These are phyloP conservation scores for Metarhizium brunneum DNA, from an alignment of 2,329 filamentous ascomycete genomes.

Conservation along the genomic window DNA sequence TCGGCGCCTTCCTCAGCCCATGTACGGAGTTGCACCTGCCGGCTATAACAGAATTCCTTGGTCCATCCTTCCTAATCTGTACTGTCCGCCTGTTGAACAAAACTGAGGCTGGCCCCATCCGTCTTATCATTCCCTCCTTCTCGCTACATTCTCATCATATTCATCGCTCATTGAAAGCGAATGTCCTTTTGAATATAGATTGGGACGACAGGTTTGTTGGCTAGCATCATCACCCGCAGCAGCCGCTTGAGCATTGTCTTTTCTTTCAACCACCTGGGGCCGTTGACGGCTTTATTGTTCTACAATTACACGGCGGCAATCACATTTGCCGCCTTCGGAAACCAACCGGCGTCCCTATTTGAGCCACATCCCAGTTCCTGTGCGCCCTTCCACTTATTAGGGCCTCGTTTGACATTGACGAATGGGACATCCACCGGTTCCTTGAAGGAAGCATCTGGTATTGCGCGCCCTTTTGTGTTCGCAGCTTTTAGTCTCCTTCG, in stretches of 20 bases:
- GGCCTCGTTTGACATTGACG: constrained; percentile 3
- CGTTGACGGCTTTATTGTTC: background rate
- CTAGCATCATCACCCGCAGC: background rate
- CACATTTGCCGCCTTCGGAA: background rate
- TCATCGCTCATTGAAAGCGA: background rate
- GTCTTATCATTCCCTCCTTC: background rate
- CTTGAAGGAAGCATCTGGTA: constrained; percentile 4
- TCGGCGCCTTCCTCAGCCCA: background rate
- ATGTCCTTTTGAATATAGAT: background rate
- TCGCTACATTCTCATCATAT: background rate
- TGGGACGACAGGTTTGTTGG: background rate
- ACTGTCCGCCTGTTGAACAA: constrained; percentile 1
- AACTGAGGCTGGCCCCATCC: constrained; percentile 2
- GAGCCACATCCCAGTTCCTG: background rate
- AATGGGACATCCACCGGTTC: constrained; percentile 8
- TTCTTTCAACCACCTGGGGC: background rate
- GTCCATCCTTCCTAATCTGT: background rate
- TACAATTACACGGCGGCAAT: background rate
- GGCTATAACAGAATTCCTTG: background rate
- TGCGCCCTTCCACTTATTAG: background rate
- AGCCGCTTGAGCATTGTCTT: background rate
- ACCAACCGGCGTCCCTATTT: background rate
- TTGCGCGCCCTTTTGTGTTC: background rate
- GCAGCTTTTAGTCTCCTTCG: constrained; percentile 9
- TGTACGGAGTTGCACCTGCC: background rate